A percentile compares a stretch with the other conserved stretches of the same genome.
Conservation (phyloP, 2,329 filamentous ascomycete species). For the Ilyonectria destructans region DNA sequence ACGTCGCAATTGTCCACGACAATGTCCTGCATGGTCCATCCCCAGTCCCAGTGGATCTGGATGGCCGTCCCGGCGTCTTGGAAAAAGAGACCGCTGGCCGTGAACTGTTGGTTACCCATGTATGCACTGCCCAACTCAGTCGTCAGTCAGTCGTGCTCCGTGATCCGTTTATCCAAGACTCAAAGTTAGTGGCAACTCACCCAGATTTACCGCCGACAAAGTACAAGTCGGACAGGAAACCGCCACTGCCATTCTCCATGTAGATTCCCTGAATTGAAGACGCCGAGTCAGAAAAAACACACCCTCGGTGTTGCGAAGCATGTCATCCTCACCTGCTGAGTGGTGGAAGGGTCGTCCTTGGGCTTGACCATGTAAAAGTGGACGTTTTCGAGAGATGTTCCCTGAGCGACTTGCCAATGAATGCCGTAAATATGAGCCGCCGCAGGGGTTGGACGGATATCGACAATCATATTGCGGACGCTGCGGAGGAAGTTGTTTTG, state of each 20-base stretch:
- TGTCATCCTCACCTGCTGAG: constrained; percentile 33
- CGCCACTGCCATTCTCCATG: constrained; percentile 57
- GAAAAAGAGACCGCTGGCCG: constrained; percentile 72
- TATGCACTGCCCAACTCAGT: constrained; percentile 56
- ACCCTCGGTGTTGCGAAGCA: not conserved
- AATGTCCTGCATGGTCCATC: constrained; percentile 62
- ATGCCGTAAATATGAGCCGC: constrained; percentile 61
- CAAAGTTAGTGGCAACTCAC: constrained; percentile 3
- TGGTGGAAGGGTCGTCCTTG: constrained; percentile 27
- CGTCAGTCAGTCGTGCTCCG: not conserved
- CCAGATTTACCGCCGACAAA: constrained; percentile 74
- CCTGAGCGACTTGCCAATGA: constrained; percentile 77
- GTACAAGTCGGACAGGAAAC: constrained; percentile 71
- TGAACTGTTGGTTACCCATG: constrained; percentile 78
- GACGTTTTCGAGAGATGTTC: constrained; percentile 67
- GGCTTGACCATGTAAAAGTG: constrained; percentile 61
- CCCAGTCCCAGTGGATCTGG: constrained; percentile 82
- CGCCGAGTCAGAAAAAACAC: not conserved
- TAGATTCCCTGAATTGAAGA: constrained; percentile 40
- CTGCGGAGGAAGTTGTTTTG: constrained; percentile 76
- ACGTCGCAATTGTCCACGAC: not conserved
- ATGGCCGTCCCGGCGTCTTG: constrained; percentile 75
- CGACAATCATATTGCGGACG: constrained; percentile 77
- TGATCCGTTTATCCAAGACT: not conserved
- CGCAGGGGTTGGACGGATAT: constrained; percentile 58